Evolutionary conservation across 495 filamentous ascomycete species (phyloP), one percentile per base, ranked within the genome.

Genomic region (Penicillium nucicola): DNA sequence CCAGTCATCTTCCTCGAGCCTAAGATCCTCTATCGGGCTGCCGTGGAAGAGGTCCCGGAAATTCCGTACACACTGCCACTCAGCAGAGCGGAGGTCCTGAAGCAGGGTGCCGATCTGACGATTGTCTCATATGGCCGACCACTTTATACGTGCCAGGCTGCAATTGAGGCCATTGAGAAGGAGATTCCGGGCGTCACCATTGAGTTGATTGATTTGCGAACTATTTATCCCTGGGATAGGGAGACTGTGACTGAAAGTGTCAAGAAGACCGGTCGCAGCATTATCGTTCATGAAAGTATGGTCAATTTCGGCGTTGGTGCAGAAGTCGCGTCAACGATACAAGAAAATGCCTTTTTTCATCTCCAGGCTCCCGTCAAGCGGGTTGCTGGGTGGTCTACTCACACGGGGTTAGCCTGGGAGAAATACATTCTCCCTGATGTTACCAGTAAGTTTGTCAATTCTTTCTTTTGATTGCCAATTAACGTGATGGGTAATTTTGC

Each of bases 1-100:
- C 93, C 93, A 0, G 89, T 92, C 45, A 73, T 98, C 20, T 97
- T 98, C 70, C 87, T 98, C 87, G 93, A 98, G 67, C 95, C 93
- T 0, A 98, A 98, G 74, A 84, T 92, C 7, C 72, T 98, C 13
- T 98, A 98, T 60, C 85, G 93, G 17, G 95, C 95, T 0, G 91
- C 93, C 0, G 90, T 96, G 22, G 93, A 98, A 65, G 88, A 97
- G 65, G 93, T 98, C 3, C 95, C 5, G 85, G 77, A 32, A 75
- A 86, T 14, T n/a, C n/a, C n/a, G n/a, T 98, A 97, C 62, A 84
- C 82, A 1, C 77, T 98, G 18, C 91, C 92, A 1, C 77, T 98
- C 4, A 90, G 84, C 40, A 91, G 89, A 64, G 93, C 93, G 0
- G 92, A 98, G 65, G 70, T 96, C 4, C 61, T 98, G 9, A 93